phyloP scores from a whole-genome alignment of 2,329 filamentous ascomycete genomes.

The Trichothecium sympodiale region DNA sequence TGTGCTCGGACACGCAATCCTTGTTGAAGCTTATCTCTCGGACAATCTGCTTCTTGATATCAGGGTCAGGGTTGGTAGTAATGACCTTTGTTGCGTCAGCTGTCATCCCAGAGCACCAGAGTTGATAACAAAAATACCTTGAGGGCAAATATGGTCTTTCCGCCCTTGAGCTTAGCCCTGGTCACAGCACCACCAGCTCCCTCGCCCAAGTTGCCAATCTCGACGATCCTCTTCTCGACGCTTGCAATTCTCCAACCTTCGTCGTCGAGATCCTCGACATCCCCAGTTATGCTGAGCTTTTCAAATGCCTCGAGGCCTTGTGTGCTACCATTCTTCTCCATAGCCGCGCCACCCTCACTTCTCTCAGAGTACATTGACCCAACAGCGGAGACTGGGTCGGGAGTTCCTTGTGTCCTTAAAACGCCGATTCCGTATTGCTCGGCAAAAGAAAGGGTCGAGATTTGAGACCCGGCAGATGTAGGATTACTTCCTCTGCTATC shows the following conservation, averaged over 20 bases:
- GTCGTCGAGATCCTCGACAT: constrained; percentile 91
- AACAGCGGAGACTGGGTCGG: constrained; percentile 81
- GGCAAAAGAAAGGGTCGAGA: constrained; percentile 72
- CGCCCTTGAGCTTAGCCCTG: constrained; percentile 75
- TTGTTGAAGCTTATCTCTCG: constrained; percentile 97
- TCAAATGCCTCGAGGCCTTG: constrained; percentile 70
- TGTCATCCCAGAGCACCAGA: background rate
- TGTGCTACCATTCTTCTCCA: constrained; percentile 76
- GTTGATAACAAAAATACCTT: constrained; percentile 53
- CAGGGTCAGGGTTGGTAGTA: constrained; percentile 93
- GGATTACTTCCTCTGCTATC: constrained; percentile 72
- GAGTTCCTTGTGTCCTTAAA: constrained; percentile 53
- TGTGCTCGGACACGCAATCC: constrained; percentile 88
- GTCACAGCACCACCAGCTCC: constrained; percentile 95
- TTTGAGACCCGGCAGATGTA: constrained; percentile 78
- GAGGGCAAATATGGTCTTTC: constrained; percentile 88
- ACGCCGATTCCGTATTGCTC: constrained; percentile 59
- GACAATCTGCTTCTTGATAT: constrained; percentile 97
- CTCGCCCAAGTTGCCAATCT: constrained; percentile 83
- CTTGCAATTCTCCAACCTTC: constrained; percentile 92
- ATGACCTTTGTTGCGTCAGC: constrained; percentile 56
- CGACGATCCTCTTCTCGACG: constrained; percentile 74
- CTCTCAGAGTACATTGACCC: constrained; percentile 75
- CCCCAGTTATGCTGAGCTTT: constrained; percentile 65
- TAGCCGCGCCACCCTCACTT: constrained; percentile 61